These are phyloP conservation scores for Pseudocercospora cruenta DNA, from an alignment of 2,329 filamentous ascomycete species.

Conservation along the genomic window DNA sequence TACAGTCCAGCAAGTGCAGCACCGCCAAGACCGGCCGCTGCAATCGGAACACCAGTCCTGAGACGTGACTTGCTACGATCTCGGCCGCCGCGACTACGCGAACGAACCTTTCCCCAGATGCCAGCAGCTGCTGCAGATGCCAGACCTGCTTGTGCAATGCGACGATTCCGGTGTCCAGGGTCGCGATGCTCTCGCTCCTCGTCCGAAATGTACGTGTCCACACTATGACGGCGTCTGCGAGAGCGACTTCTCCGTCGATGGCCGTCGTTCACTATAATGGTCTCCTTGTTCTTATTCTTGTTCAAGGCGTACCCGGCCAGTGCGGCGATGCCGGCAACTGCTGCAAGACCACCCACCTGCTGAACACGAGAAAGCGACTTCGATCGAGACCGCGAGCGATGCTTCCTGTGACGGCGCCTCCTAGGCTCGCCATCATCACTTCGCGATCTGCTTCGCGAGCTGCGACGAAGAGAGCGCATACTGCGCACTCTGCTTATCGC, in stretches of 20 bases:
- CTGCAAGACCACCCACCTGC: slow-evolving; percentile 61
- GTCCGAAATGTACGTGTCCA: slow-evolving; percentile 35
- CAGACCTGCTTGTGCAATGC: slow-evolving; percentile 64
- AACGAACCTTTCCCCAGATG: slow-evolving; percentile 61
- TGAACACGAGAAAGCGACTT: slow-evolving; percentile 38
- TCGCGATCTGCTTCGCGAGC: slow-evolving; percentile 24
- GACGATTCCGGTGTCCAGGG: slow-evolving; percentile 59
- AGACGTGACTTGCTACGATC: slow-evolving; percentile 59
- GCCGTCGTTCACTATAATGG: slow-evolving; percentile 47
- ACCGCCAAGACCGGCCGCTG: slow-evolving; percentile 63
- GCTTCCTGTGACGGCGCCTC: slow-evolving; percentile 35
- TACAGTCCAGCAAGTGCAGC: slow-evolving; percentile 65
- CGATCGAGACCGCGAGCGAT: slow-evolving; percentile 40
- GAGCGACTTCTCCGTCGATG: slow-evolving; percentile 47
- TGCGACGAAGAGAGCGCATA: slow-evolving; percentile 33
- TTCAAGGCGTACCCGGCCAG: slow-evolving; percentile 58
- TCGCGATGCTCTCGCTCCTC: slow-evolving; percentile 34
- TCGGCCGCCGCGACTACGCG: slow-evolving; percentile 59
- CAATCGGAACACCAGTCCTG: slow-evolving; percentile 61
- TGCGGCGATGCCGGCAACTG: slow-evolving; percentile 63
- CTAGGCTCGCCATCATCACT: slow-evolving; percentile 22
- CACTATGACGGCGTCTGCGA: slow-evolving; percentile 47
- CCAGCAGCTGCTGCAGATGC: slow-evolving; percentile 66
- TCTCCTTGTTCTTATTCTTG: slow-evolving; percentile 54
- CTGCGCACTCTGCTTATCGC: slow-evolving; percentile 57